Base-by-base conservation (phyloP, 805 yeast genomes). In the Helenozyma rhizophorensis region DNA sequence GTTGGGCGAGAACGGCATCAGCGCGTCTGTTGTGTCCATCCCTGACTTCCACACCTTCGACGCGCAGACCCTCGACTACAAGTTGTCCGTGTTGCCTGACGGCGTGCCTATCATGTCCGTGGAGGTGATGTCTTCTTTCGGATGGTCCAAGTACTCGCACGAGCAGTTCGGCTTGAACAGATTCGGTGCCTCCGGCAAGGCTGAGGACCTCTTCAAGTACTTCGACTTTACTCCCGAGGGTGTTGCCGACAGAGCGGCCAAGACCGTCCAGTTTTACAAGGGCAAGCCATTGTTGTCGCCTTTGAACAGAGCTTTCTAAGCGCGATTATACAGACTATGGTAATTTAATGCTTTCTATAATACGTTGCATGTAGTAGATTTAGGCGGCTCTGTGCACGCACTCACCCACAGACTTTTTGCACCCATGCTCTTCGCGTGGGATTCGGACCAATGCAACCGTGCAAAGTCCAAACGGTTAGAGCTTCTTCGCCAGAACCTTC, bases 161-260 rank as follows among this genome's bases (percentile, higher is more conserved):
- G 94, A 84, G 73, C 95, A 88, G 65, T 86, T 90, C 55, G 96
- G 97, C 68, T 74, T 93, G 58, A 79, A 87, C 78, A 79, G 86
- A 71, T 93, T 93, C 60, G 98, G 98, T 76, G 93, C 89, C 42
- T 88, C 97, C 40, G 98, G 95, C 62, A 83, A 85, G 62, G 93
- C 82, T 58, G 65, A 68, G 38, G 86, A 83, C 44, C 75, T 90
- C 42, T 93, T 80, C 81, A 77, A 85, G 66, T 69, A 56, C 71
- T 85, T 90, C 52, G 96, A 76, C 48, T 93, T 93, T 74, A 88
- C 95, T 36, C 82, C 90, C 43, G 96, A 86, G 62, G 96, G 95
- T 48, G 72, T 93, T 62, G 90, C 94, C 53, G 70, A 76, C 54
- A 86, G 89, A 68, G 97, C 88, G 47, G 65, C 70, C 48, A 79